A percentile compares a stretch with the other conserved stretches of the same genome.
Evolutionary conservation across 805 yeast species (phyloP).

Genomic region (Priceomyces carsonii): DNA sequence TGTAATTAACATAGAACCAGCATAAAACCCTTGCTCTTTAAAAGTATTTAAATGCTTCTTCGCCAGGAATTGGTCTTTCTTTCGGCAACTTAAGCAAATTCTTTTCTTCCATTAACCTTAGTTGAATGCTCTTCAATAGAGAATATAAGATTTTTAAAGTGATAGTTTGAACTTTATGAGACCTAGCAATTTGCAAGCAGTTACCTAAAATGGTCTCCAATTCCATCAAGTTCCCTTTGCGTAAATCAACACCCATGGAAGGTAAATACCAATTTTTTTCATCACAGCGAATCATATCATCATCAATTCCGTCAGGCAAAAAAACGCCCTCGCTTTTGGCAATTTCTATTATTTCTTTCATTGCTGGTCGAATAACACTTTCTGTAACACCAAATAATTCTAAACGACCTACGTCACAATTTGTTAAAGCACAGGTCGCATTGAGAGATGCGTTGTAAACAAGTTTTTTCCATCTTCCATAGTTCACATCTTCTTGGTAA

Average conservation of each 20-base stretch:
- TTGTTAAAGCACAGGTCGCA: constrained; percentile 33
- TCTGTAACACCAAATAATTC: constrained; percentile 34
- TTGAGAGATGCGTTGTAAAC: constrained; percentile 37
- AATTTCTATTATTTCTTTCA: constrained; percentile 62
- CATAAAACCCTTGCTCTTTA: too few relatives aligned
- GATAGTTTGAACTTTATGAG: constrained; percentile 52
- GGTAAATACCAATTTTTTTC: constrained; percentile 43
- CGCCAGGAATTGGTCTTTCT: constrained; percentile 14
- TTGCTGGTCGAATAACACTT: constrained; percentile 51
- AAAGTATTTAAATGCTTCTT: too few relatives aligned
- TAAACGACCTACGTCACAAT: constrained; percentile 33
- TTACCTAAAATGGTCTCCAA: constrained; percentile 42
- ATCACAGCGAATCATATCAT: constrained; percentile 50
- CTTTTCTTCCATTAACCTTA: constrained; percentile 54
- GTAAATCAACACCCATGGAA: constrained; percentile 40
- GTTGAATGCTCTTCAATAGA: constrained; percentile 61
- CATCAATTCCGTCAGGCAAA: constrained; percentile 48
- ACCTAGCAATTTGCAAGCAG: constrained; percentile 37
- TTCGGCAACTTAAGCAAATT: constrained; percentile 37
- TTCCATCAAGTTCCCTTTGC: constrained; percentile 38
- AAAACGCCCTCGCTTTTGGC: constrained; percentile 70
- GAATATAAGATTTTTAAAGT: constrained; percentile 55
- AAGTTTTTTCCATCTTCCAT: constrained; percentile 41
- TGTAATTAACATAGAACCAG: too few relatives aligned
- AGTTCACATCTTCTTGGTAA: constrained; percentile 27